A percentile compares a stretch with the other conserved stretches of the same genome.
phyloP scores from a whole-genome alignment of 331 rosid species.

The Quercus lobata region DNA sequence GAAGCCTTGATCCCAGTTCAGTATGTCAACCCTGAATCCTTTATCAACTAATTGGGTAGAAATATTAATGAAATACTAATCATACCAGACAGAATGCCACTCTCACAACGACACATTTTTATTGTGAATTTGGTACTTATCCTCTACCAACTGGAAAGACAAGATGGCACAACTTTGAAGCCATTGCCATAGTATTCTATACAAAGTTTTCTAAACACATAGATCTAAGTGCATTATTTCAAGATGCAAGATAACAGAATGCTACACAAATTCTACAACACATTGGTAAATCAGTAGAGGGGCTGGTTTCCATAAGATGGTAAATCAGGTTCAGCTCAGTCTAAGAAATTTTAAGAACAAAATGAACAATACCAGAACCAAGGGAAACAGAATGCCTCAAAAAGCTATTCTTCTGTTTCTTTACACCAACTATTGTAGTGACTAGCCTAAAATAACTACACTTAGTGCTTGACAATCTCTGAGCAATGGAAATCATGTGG shows the following conservation, averaged over 20 bases:
- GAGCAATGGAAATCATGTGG: background rate
- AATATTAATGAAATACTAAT: background rate
- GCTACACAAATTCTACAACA: background rate
- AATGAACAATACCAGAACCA: background rate
- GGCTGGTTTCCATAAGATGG: background rate
- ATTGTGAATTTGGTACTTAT: background rate
- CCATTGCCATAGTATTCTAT: background rate
- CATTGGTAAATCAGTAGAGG: too few species aligned
- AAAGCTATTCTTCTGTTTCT: background rate
- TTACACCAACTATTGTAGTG: background rate
- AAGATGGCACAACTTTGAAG: background rate
- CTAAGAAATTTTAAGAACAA: background rate
- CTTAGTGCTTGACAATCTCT: background rate
- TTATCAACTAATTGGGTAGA: background rate
- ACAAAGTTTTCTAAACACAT: background rate
- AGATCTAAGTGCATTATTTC: background rate
- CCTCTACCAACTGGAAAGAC: background rate
- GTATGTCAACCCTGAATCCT: background rate
- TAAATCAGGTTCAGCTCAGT: background rate
- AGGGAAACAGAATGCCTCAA: background rate
- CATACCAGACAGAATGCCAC: background rate
- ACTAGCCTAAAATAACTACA: background rate
- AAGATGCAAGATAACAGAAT: background rate
- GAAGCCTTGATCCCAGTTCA: background rate
- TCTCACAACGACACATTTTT: background rate